Base-by-base conservation (phyloP, 257 asterid species). In the Salvia hispanica region DNA sequence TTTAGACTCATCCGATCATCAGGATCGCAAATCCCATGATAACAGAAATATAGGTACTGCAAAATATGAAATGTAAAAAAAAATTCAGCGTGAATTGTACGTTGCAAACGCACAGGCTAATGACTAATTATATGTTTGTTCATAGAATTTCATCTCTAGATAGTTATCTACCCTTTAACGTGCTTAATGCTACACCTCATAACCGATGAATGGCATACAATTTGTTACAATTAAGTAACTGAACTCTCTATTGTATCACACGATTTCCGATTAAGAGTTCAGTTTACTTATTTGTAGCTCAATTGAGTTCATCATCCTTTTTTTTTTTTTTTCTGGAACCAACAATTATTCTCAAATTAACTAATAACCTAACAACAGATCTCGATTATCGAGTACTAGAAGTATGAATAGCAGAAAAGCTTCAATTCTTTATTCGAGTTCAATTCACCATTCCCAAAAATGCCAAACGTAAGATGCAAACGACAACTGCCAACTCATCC, bases 1-100 rank as follows among this genome's bases (percentile, higher is more conserved):
- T 69, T 71, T 78, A 62, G 72, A 78, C 71, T 66, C 85, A 81
- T 75, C 77, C 74, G 45, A 71, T 56, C 58, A 63, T 72, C 70
- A 71, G 36, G 58, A 77, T 65, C 15, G 72, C 15, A 36, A 55
- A 33, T 64, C 62, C 62, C 68, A 62, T 33, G 9, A 62, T 18
- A 21, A n/a, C 14, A 34, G 48, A 14, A 34, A 56, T 21, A 53
- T 62, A 56, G 6, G n/a, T 12, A 45, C 18, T 15, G 4, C 54
- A 43, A 50, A 68, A 71, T 55, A 54, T 12, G 42, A 53, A 56
- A 65, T 62, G 57, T 62, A 58, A 45, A 58, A 43, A n/a, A 25
- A n/a, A 47, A 62, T 62, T 56, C 72, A 67, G 55, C 25, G 51
- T 57, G 57, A 48, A n/a, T 15, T 6, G 54, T 57, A 67, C 34